Conservation (phyloP, 768 basidiomycete species). For the Lactarius deliciosus region DNA sequence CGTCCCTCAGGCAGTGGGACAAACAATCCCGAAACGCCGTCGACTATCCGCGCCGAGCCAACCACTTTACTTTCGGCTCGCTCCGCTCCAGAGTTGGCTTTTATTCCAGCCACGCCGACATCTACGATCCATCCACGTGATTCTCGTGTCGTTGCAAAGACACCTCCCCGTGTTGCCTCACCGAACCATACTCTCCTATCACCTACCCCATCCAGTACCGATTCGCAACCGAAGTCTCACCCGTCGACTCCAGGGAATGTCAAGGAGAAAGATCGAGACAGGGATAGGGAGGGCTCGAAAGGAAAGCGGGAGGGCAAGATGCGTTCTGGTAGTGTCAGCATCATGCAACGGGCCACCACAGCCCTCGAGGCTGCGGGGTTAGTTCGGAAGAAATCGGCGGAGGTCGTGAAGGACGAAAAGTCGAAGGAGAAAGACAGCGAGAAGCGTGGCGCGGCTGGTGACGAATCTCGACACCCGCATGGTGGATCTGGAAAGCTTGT, state of each 20-base stretch:
- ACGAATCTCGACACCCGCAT: constrained; percentile 65
- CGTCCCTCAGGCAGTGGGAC: constrained; percentile 12
- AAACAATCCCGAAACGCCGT: constrained; percentile 22
- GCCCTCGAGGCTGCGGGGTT: constrained; percentile 84
- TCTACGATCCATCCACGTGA: constrained; percentile 38
- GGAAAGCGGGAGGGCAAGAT: constrained; percentile 56
- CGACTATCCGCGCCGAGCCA: constrained; percentile 22
- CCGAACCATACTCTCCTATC: constrained; percentile 44
- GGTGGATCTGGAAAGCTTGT: constrained; percentile 67
- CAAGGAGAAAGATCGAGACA: constrained; percentile 59
- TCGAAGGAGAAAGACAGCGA: constrained; percentile 44
- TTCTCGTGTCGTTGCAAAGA: constrained; percentile 44
- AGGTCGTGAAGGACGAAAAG: constrained; percentile 65
- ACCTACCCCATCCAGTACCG: constrained; percentile 55
- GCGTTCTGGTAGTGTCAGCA: constrained; percentile 88
- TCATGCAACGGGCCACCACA: constrained; percentile 94
- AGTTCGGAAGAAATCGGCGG: constrained; percentile 78
- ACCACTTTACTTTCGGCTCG: constrained; percentile 37
- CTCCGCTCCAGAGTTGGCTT: constrained; percentile 60
- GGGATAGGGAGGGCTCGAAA: constrained; percentile 43
- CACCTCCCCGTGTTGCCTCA: constrained; percentile 50
- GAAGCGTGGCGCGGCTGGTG: constrained; percentile 46
- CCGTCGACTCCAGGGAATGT: constrained; percentile 69
- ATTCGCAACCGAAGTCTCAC: constrained; percentile 54
- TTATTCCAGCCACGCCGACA: constrained; percentile 80